Evolutionary conservation across 140 eudicot species (phyloP).

Genomic region (Flaveria floridana): DNA sequence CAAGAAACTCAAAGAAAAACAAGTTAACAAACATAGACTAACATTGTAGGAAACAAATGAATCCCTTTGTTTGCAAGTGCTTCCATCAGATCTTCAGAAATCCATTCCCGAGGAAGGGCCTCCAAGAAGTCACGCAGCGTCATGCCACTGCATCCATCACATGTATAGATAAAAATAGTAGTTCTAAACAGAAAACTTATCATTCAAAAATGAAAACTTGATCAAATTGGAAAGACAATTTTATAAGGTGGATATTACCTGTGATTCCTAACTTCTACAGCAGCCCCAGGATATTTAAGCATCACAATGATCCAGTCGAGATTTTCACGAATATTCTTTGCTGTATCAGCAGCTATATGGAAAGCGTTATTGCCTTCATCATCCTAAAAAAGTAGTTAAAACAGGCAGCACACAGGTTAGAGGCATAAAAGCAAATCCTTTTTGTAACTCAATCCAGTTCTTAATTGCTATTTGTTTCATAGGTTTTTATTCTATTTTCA

Average conservation of each 20-base stretch:
- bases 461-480: neutral
- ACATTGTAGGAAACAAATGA: slow-evolving; percentile 90
- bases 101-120: slow-evolving; percentile 98
- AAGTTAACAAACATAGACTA: slow-evolving; percentile 24
- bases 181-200: slow-evolving; percentile 13
- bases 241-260: slow-evolving; percentile 46
- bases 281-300: slow-evolving; percentile 93
- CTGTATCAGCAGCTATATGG: slow-evolving; percentile 96
- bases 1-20: neutral
- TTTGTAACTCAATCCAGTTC: slow-evolving; percentile 1
- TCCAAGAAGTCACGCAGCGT: slow-evolving; percentile 89
- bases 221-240: slow-evolving; percentile 5
- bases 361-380: slow-evolving; percentile 99
- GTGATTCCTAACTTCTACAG: slow-evolving; percentile 86
- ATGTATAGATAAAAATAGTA: slow-evolving; percentile 22
- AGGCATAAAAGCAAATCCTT: neutral
- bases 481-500: slow-evolving; percentile 2
- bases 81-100: slow-evolving; percentile 93
- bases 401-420: slow-evolving; percentile 18
- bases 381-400: slow-evolving; percentile 52
- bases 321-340: slow-evolving; percentile 96
- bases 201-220: neutral
- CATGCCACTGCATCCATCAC: slow-evolving; percentile 74
- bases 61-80: slow-evolving; percentile 77
- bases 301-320: slow-evolving; percentile 83